Percentiles rank a stretch among this genome's conserved stretches.
phyloP scores from a whole-genome alignment of 2,329 filamentous ascomycete species.

The Talaromyces atroroseus region DNA sequence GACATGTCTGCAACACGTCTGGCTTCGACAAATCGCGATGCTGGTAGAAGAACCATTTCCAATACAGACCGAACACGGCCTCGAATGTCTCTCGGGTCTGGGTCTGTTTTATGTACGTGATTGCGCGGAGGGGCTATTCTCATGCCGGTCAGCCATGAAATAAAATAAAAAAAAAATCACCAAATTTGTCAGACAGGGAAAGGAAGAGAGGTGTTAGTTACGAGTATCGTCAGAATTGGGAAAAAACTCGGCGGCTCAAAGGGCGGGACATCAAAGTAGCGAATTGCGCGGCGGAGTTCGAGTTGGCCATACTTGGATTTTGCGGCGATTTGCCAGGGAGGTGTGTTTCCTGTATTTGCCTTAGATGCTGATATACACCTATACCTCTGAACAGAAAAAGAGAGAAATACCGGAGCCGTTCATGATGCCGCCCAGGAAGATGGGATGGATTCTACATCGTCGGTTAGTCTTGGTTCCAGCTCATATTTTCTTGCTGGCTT shows the following conservation, averaged over 20 bases:
- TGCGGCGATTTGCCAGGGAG: constrained; percentile 65
- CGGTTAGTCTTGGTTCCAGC: too few species aligned
- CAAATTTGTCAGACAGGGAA: too few species aligned
- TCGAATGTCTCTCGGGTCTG: constrained; percentile 49
- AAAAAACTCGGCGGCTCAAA: constrained; percentile 46
- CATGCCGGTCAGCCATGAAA: not conserved
- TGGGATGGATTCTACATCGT: constrained; percentile 67
- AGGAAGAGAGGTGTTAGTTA: constrained; percentile 27
- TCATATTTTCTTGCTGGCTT: too few species aligned
- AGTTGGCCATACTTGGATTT: constrained; percentile 58
- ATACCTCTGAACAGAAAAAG: not conserved
- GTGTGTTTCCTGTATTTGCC: constrained; percentile 59
- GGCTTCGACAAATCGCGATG: constrained; percentile 57
- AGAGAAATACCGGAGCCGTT: constrained; percentile 47
- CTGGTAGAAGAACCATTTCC: constrained; percentile 58
- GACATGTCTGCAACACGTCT: constrained; percentile 44
- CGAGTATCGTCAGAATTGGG: constrained; percentile 50
- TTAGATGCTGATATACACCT: not conserved
- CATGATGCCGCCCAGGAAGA: constrained; percentile 66
- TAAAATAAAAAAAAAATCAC: too few species aligned
- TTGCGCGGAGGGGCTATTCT: constrained; percentile 55
- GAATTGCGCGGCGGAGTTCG: constrained; percentile 46
- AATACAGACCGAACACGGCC: constrained; percentile 51
- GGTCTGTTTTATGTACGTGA: constrained; percentile 61
- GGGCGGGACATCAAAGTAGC: constrained; percentile 45